Base-by-base conservation (phyloP, 208 protist species). In the Strigomonas galati region DNA sequence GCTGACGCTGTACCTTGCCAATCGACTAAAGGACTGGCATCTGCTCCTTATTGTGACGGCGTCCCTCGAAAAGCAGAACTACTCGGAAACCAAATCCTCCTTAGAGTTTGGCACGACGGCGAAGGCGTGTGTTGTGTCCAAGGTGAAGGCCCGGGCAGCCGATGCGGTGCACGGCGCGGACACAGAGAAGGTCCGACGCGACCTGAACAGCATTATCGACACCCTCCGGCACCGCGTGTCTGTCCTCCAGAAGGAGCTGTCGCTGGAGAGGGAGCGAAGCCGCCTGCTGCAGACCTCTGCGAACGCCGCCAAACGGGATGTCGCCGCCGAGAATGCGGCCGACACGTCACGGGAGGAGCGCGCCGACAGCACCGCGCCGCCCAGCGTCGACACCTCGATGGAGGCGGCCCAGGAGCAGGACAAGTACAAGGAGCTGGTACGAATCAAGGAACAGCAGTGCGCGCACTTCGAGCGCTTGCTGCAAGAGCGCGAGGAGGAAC, bases 31-130 rank as follows among this genome's bases (percentile, higher is more conserved):
- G 70, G 78, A 78, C 46, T 86, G 87, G 69, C 84, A 87, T 57
- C 68, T 93, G 52, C 61, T 91, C 31, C 70, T 93, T 4, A 81
- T 93, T 31, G 82, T 87, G 4, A 91, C 84, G 12, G 78, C 81
- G 10, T 87, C 84, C 0, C 72, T 93, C 4, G 87, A 87, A 54
- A 79, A 73, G 53, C 44, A 61, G 61, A 82, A 75, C 67, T 85
- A 58, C 67, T 64, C 81, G 14, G 82, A 89, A 37, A 91, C 87
- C 10, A 83, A 84, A 53, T 82, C 69, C 35, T 89, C 84, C 12
- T 74, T 93, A 6, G 84, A 93, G 55, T 89, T 93, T 46, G 84
- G 79, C 19, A 78, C 69, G 12, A 84, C 72, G 35, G 79, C 74
- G 40, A 81, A 81, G 48, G 64, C 71, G 19, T 87, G 82, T 51